These are phyloP conservation scores for Thermomyces lanuginosus DNA, from an alignment of 2,329 filamentous ascomycete species.

Conservation along the genomic window DNA sequence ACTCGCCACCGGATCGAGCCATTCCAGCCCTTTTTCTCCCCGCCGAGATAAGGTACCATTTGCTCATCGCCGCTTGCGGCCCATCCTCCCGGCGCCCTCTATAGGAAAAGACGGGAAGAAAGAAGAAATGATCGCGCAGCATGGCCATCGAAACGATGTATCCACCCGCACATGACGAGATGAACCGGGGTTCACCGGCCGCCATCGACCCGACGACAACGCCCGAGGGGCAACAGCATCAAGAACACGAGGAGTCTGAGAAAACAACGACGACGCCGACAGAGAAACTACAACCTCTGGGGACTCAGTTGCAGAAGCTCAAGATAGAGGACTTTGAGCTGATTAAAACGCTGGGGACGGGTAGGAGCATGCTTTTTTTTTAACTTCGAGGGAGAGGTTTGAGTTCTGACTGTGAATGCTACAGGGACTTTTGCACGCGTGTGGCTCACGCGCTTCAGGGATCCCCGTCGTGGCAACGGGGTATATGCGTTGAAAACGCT, in stretches of 20 bases:
- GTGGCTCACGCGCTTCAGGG: conserved; percentile 31
- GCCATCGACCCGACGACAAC: conserved; percentile 8
- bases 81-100: too few species aligned
- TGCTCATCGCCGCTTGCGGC: too few species aligned
- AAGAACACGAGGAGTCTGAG: too few species aligned
- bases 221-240: conserved; percentile 7
- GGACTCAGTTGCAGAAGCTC: conserved; percentile 22
- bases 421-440: conserved; percentile 36
- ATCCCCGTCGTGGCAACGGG: conserved; percentile 11
- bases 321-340: conserved; percentile 30
- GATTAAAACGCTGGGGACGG: conserved; percentile 34
- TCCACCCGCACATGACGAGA: conserved; percentile 17
- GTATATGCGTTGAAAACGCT: conserved; percentile 36
- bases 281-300: too few species aligned
- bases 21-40: too few species aligned
- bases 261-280: too few species aligned
- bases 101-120: too few species aligned
- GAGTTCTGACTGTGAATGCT: conserved; percentile 3
- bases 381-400: too few species aligned
- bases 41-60: too few species aligned
- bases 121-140: too few species aligned
- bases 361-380: conserved; percentile 12
- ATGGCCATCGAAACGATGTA: conserved; percentile 27
- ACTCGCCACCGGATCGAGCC: too few species aligned
- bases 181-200: conserved; percentile 11